These are phyloP conservation scores for Carex littledalei DNA, from an alignment of 176 grass and related monocot species.

Conservation along the genomic window DNA sequence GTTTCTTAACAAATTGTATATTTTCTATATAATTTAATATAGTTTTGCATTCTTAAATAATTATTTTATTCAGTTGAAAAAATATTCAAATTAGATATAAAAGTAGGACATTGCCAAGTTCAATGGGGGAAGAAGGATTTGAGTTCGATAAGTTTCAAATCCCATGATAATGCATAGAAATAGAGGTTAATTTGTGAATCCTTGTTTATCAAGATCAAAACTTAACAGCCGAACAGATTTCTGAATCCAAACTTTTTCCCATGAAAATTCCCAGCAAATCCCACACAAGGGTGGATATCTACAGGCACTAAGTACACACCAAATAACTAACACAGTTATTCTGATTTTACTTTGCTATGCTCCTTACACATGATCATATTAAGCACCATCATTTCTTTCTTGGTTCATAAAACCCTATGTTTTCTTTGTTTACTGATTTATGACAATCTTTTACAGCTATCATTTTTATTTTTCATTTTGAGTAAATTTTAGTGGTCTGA, in stretches of 20 bases:
- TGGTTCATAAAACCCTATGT: not conserved
- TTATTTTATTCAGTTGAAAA: not conserved
- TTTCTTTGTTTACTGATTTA: not conserved
- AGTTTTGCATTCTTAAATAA: not conserved
- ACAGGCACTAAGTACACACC: not conserved
- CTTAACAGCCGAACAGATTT: not conserved
- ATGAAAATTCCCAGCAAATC: not conserved
- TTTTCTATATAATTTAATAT: not conserved
- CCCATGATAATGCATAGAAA: not conserved
- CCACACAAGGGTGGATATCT: not conserved
- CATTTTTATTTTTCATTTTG: conserved; percentile 21
- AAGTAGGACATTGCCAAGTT: not conserved
- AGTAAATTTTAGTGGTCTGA: conserved; percentile 71
- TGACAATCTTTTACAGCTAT: not conserved
- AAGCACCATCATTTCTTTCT: not conserved
- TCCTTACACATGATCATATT: not conserved
- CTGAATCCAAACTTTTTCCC: not conserved
- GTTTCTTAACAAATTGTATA: not conserved
- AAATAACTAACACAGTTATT: not conserved
- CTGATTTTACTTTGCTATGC: conserved; percentile 6
- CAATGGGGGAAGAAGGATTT: not conserved
- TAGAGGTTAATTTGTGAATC: not conserved
- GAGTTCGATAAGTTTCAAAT: not conserved
- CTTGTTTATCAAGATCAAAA: not conserved
- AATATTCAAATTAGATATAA: not conserved